Conservation (phyloP, 306 rosid genomes). For the Cucurbita argyrosperma region DNA sequence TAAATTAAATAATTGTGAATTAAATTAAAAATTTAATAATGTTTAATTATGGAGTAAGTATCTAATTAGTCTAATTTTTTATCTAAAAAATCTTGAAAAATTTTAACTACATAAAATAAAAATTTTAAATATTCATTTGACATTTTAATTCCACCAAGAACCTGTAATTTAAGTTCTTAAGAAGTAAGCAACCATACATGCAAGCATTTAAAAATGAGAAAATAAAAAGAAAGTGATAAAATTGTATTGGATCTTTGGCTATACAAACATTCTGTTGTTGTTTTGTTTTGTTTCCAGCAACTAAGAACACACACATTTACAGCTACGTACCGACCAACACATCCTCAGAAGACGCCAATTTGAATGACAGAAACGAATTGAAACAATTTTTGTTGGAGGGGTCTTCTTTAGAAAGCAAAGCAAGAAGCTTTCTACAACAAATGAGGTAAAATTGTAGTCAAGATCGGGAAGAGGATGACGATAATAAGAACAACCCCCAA, state of each 20-base stretch:
- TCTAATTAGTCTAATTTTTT: no score
- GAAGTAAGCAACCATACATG: no score
- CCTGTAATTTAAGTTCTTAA: no score
- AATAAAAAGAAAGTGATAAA: background rate
- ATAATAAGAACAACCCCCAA: constrained; percentile 33
- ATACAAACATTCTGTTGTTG: background rate
- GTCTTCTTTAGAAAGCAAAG: background rate
- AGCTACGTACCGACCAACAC: constrained; percentile 1
- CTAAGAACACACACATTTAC: constrained; percentile 3
- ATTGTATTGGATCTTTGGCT: background rate
- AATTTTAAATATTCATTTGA: no score
- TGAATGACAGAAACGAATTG: background rate
- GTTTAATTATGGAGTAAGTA: no score
- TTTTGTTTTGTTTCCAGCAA: background rate
- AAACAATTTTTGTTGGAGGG: background rate
- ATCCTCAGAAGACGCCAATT: constrained; percentile 1
- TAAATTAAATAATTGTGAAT: no score
- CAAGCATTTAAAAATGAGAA: background rate
- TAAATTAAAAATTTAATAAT: no score
- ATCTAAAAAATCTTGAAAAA: no score
- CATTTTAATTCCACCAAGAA: no score
- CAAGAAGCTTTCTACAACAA: background rate
- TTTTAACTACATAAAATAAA: no score
- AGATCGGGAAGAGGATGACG: constrained; percentile 47
- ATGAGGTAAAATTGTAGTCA: constrained; percentile 22